Evolutionary conservation across 2,329 filamentous ascomycete genomes (phyloP), one percentile per base, ranked within the genome.

Genomic region (Fusarium protoensiforme): DNA sequence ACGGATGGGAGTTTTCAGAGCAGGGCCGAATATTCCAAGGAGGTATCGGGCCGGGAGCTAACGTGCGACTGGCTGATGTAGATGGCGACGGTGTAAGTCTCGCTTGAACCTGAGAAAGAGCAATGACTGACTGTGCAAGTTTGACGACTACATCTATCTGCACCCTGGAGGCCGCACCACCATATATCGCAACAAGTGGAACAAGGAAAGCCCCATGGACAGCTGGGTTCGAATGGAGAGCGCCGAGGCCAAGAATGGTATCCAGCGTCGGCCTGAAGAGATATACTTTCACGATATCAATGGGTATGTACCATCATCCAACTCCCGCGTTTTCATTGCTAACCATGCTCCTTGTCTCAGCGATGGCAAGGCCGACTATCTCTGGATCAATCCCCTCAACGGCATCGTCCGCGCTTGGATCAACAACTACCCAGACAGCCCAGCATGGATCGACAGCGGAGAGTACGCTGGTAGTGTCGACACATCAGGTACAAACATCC

Each of bases 61-160:
- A 69, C 16, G 72, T 77, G 2, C 39, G 75, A 20, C 64, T 78
- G 41, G 73, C 71, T 6, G 75, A 78, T 43, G 70, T 77, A 48
- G 72, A 77, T 18, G 73, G 76, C 6, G 76, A 78, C n/a, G 72
- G 75, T 14, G 38, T 60, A 33, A 59, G 2, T 65, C 73, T 18
- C 58, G 61, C 46, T 69, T 71, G 35, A 70, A 68, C 51, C 68
- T 75, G 20, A 24, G n/a, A n/a, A 56, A 18, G 24, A 14, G 11
- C n/a, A 24, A n/a, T 22, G 5, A 10, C 56, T 59, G n/a, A 59
- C 22, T n/a, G 3, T 27, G 4, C 5, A 29, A 58, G 56, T 29
- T 13, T 14, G 56, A 59, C 9, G 35, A 59, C 24, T 59, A 59
- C 8, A 59, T 59, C 5, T 59, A 41, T 29, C 36, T 59, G 24